A percentile compares a stretch with the other conserved stretches of the same genome.
Conservation (phyloP, 345 rosid species). For the Combretum micranthum region DNA sequence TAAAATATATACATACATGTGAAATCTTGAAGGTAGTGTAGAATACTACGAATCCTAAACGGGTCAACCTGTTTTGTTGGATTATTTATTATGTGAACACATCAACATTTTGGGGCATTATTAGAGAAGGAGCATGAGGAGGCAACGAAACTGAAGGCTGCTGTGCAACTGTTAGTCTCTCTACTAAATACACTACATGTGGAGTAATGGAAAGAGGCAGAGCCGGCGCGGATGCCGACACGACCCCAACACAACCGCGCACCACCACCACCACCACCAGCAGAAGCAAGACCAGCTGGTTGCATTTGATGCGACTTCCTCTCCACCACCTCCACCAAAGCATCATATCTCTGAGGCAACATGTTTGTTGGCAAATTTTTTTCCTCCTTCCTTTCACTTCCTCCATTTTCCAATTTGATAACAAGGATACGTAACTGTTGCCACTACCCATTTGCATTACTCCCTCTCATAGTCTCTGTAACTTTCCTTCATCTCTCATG, state of each 20-base stretch:
- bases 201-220: conserved; percentile 17
- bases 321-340: conserved; percentile 62
- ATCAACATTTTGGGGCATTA: too few relatives aligned
- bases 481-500: conserved; percentile 91
- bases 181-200: neutral
- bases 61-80: too few relatives aligned
- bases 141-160: conserved; percentile 22
- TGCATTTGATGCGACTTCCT: conserved; percentile 31
- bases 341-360: conserved; percentile 59
- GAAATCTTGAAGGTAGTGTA: too few relatives aligned
- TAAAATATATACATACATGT: too few relatives aligned
- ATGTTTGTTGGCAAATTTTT: conserved; percentile 71
- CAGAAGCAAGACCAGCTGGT: too few relatives aligned
- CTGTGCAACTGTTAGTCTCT: conserved; percentile 6
- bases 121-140: conserved; percentile 1
- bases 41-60: too few relatives aligned
- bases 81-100: too few relatives aligned
- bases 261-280: conserved; percentile 5
- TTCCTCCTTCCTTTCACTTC: conserved; percentile 70
- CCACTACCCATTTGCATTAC: conserved; percentile 18
- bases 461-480: conserved; percentile 56
- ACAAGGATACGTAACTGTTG: conserved; percentile 19
- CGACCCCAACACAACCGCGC: conserved; percentile 8
- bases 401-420: conserved; percentile 75
- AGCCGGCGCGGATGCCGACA: conserved; percentile 7